Evolutionary conservation across 768 basidiomycete genomes (phyloP).

Genomic region (Thelephora ganbajun): DNA sequence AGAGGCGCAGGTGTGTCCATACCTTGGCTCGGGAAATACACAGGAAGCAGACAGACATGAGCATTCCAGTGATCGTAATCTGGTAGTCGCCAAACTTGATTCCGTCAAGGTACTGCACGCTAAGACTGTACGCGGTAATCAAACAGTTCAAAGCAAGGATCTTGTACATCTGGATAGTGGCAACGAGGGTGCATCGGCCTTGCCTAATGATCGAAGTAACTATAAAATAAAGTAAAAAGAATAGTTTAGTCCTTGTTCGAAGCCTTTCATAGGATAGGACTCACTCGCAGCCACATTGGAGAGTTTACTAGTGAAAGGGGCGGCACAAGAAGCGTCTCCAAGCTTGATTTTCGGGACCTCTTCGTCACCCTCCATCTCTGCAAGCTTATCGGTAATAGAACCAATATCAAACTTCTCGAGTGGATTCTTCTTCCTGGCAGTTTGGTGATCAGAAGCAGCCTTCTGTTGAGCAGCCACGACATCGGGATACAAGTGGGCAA

Average conservation of each 20-base stretch:
- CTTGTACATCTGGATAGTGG: constrained; percentile 99
- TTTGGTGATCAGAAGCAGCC: constrained; percentile 49
- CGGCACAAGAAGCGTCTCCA: constrained; percentile 97
- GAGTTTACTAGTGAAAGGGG: constrained; percentile 96
- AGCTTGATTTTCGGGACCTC: constrained; percentile 98
- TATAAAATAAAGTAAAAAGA: constrained; percentile 17
- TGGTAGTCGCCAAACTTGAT: constrained; percentile 99
- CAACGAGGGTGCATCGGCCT: constrained; percentile 95
- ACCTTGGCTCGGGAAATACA: constrained; percentile 97
- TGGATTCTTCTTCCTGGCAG: constrained; percentile 69
- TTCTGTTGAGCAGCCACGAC: constrained; percentile 81
- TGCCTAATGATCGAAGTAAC: constrained; percentile 97
- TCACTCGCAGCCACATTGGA: constrained; percentile 93
- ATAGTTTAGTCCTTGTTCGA: neutral
- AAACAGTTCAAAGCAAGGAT: constrained; percentile 95
- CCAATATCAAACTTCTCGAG: constrained; percentile 84
- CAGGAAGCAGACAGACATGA: constrained; percentile 98
- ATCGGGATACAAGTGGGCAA: constrained; percentile 81
- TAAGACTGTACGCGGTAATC: constrained; percentile 96
- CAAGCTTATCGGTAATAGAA: constrained; percentile 70
- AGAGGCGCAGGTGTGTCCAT: constrained; percentile 11
- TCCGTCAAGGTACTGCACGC: constrained; percentile 94
- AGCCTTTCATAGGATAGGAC: constrained; percentile 18
- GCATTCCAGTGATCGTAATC: constrained; percentile 88
- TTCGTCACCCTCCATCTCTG: constrained; percentile 89